Base-by-base conservation (phyloP, 257 asterid species). In the Verbena officinalis region DNA sequence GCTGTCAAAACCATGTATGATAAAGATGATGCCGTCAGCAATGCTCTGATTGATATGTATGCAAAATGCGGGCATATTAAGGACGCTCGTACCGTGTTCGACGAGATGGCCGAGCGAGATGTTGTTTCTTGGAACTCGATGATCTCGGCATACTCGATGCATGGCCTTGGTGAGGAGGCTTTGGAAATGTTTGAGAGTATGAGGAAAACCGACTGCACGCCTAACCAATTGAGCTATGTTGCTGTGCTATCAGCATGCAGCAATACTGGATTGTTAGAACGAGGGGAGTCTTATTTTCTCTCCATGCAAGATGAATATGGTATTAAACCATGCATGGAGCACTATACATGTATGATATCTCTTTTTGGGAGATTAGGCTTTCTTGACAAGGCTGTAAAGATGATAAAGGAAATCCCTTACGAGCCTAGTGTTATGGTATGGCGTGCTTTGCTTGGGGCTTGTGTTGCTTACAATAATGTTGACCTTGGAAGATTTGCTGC, bases 361-460 rank as follows among this genome's bases (percentile, higher is more conserved):
- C 91, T 92, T 65, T 67, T 85, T 11, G 98, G 97, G 68, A 85
- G 91, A 70, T 70, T 82, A 64, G 98, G 98, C 23, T 86, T 84
- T 69, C 80, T 92, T 57, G 93, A 89, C 58, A 79, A 59, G 74
- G 96, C 97, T 53, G 75, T 81, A 38, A 80, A 87, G 74, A 67
- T 82, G 83, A 89, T 92, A 40, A 77, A 80, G 62, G 86, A 84
- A 75, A 84, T 92, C 22, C 89, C 95, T 33, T 55, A 59, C 20
- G 90, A 79, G 74, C 98, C 97, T 11, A 89, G 96, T 74, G 83
- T 92, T 57, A 92, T 92, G 98, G 58, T 87, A 40, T 92, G 98
- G 98, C 98, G 98, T 45, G 89, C 98, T 24, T 69, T 92, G 69
- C 94, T 92, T 34, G 97, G 98, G 53, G 96, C 98, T 45, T 92